A percentile compares a stretch with the other conserved stretches of the same genome.
Conservation (phyloP, 108 stramenopile species). For the Schizochytrium sp. region DNA sequence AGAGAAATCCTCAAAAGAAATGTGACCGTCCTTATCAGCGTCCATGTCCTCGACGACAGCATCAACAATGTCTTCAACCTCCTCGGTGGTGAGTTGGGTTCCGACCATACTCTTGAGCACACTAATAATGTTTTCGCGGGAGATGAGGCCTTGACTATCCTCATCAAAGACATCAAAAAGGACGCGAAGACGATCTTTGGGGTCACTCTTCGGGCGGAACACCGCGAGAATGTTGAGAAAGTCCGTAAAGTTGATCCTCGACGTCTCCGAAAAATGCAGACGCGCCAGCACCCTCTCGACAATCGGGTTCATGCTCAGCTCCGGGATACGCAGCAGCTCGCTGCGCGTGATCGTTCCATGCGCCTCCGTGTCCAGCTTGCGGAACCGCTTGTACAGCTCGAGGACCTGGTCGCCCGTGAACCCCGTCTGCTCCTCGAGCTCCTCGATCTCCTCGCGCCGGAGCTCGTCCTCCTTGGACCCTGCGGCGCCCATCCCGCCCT, state of each 20-base stretch:
- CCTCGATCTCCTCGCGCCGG: constrained; percentile 9
- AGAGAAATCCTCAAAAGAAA: background rate
- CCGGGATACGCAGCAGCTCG: constrained; percentile 2
- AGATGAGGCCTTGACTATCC: background rate
- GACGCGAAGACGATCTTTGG: background rate
- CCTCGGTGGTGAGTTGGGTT: background rate
- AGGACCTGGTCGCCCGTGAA: constrained; percentile 14
- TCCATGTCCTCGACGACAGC: background rate
- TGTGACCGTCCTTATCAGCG: background rate
- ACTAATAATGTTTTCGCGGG: background rate
- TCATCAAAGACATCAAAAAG: constrained; percentile 10
- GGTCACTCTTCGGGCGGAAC: background rate
- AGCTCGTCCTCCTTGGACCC: background rate
- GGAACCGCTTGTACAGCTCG: background rate
- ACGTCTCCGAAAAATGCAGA: background rate
- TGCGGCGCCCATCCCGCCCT: background rate
- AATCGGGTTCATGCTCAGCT: background rate
- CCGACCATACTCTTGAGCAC: constrained; percentile 9
- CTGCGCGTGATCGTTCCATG: background rate
- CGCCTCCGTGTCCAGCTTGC: background rate
- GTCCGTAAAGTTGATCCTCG: constrained; percentile 15
- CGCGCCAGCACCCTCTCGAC: constrained; percentile 3
- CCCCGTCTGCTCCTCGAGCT: background rate
- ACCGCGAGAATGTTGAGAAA: background rate
- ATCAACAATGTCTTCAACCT: background rate